Evolutionary conservation across 2,329 filamentous ascomycete genomes (phyloP).

Genomic region (Hymenoscyphus occultus): DNA sequence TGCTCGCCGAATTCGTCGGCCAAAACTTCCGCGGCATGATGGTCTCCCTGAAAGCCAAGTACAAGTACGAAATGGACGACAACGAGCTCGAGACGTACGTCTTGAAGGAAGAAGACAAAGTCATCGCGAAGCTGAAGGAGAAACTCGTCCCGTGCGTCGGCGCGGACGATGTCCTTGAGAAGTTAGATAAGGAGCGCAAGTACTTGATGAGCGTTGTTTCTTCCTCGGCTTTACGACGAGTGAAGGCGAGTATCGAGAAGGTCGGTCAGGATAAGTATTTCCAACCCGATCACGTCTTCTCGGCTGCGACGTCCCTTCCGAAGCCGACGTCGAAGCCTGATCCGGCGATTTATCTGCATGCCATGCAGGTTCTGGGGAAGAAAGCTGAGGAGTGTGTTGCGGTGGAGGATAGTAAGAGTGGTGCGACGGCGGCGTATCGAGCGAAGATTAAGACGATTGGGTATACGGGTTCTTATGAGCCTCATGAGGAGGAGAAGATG

Average conservation of each 20-base stretch:
- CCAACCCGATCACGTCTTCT: constrained; percentile 70
- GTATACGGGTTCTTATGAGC: constrained; percentile 75
- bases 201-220: constrained; percentile 79
- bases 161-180: constrained; percentile 64
- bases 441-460: constrained; percentile 79
- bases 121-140: constrained; percentile 74
- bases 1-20: constrained; percentile 85
- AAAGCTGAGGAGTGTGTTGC: constrained; percentile 70
- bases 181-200: constrained; percentile 57
- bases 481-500: constrained; percentile 61
- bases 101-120: constrained; percentile 72
- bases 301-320: constrained; percentile 73
- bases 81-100: constrained; percentile 75
- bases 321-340: constrained; percentile 88
- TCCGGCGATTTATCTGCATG: constrained; percentile 81
- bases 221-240: constrained; percentile 73
- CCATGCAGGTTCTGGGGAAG: constrained; percentile 70
- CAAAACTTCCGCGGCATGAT: constrained; percentile 96
- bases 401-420: constrained; percentile 86
- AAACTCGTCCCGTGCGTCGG: constrained; percentile 67
- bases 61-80: constrained; percentile 65
- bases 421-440: constrained; percentile 71
- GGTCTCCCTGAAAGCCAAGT: constrained; percentile 68
- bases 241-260: constrained; percentile 75
- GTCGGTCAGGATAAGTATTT: constrained; percentile 80